A percentile compares a stretch with the other conserved stretches of the same genome.
phyloP scores from a whole-genome alignment of 140 eudicot genomes.

The Senecio squalidus region DNA sequence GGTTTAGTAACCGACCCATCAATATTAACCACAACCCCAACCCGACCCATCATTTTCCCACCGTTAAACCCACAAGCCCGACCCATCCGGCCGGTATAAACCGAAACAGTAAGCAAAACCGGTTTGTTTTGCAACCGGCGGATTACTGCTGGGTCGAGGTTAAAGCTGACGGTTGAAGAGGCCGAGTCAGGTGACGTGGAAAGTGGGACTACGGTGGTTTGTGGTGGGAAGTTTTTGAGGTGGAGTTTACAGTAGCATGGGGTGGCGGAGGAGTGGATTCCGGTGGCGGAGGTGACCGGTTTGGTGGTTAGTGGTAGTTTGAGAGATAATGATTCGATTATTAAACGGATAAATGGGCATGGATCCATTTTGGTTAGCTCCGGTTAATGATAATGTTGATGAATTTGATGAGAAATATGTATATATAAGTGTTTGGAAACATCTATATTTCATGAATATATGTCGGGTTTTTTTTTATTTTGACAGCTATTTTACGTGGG shows the following conservation, averaged over 20 bases:
- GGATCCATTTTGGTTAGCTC: conserved; percentile 91
- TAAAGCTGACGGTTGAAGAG: conserved; percentile 46
- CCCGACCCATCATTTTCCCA: conserved; percentile 59
- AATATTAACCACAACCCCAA: conserved; percentile 35
- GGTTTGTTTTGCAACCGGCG: conserved; percentile 53
- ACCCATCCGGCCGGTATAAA: conserved; percentile 72
- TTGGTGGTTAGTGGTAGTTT: conserved; percentile 58
- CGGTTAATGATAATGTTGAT: neutral
- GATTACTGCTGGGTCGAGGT: conserved; percentile 66
- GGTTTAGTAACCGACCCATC: conserved; percentile 38
- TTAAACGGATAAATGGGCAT: conserved; percentile 80
- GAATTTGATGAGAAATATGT: conserved; percentile 12
- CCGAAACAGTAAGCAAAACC: conserved; percentile 35
- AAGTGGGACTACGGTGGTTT: conserved; percentile 65
- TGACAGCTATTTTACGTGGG: conserved; percentile 35
- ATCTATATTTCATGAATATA: conserved; percentile 29
- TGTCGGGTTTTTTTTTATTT: conserved; percentile 44
- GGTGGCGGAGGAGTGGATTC: conserved; percentile 65
- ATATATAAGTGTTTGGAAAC: conserved; percentile 28
- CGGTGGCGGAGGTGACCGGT: conserved; percentile 47
- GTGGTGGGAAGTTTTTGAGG: conserved; percentile 52
- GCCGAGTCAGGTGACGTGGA: conserved; percentile 40
- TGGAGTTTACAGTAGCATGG: conserved; percentile 78
- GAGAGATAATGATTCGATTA: conserved; percentile 60
- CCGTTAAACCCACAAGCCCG: conserved; percentile 53